These are phyloP conservation scores for Phellinidium pouzarii DNA, from an alignment of 1,284 basidiomycete genomes.

Conservation along the genomic window DNA sequence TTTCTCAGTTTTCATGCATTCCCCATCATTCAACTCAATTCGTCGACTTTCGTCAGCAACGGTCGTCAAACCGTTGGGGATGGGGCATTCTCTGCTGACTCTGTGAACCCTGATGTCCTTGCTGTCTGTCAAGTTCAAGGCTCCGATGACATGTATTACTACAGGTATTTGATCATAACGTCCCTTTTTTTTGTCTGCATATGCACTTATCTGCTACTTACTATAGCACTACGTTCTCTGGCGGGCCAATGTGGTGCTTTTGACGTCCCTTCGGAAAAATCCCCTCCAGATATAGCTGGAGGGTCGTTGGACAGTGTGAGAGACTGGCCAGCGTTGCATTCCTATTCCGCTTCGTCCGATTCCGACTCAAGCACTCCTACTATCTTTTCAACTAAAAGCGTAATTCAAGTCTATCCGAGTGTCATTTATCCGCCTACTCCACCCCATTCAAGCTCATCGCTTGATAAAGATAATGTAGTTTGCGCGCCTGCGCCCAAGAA, in stretches of 20 bases:
- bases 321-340: conserved; percentile 42
- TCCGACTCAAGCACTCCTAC: conserved; percentile 31
- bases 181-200: conserved; percentile 10
- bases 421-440: conserved; percentile 15
- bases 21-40: conserved; percentile 21
- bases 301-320: conserved; percentile 90
- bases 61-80: conserved; percentile 89
- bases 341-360: conserved; percentile 37
- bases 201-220: conserved; percentile 5
- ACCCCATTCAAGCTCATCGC: conserved; percentile 10
- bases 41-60: conserved; percentile 52
- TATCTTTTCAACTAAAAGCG: neutral
- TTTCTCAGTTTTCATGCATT: conserved; percentile 28
- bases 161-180: conserved; percentile 55
- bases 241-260: conserved; percentile 65
- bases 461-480: conserved; percentile 4
- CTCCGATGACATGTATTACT: conserved; percentile 76
- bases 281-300: conserved; percentile 66
- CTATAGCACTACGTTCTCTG: conserved; percentile 19
- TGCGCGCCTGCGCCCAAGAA: conserved; percentile 26
- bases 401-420: conserved; percentile 10
- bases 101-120: conserved; percentile 62
- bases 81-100: conserved; percentile 79
- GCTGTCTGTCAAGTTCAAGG: conserved; percentile 78
- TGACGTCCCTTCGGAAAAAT: conserved; percentile 81